Conservation (phyloP, 108 stramenopile species). For the Skeletonema marinoi region DNA sequence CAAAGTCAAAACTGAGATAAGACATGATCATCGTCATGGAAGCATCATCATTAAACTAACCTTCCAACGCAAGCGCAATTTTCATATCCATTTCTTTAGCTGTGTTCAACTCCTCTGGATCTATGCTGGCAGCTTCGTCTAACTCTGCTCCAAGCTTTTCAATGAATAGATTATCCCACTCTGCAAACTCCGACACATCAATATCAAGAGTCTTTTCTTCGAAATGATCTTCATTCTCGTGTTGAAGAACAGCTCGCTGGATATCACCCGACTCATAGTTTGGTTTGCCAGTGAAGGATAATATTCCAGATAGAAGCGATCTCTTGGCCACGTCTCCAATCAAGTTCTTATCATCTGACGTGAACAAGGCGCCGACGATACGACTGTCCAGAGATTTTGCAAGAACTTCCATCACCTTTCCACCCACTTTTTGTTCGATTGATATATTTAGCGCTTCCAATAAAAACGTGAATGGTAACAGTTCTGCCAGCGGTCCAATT, state of each 20-base stretch:
- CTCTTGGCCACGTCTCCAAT: slow-evolving; percentile 45
- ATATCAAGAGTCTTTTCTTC: slow-evolving; percentile 21
- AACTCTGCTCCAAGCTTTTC: slow-evolving; percentile 12
- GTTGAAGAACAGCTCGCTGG: slow-evolving; percentile 28
- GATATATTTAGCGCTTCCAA: slow-evolving; percentile 45
- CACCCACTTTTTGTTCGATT: slow-evolving; percentile 44
- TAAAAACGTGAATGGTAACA: slow-evolving; percentile 34
- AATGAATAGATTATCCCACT: slow-evolving; percentile 41
- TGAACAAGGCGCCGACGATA: slow-evolving; percentile 37
- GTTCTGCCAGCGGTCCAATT: slow-evolving; percentile 35
- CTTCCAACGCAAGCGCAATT: slow-evolving; percentile 41
- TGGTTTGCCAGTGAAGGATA: slow-evolving; percentile 41
- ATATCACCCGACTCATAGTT: slow-evolving; percentile 47
- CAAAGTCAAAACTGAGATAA: not conserved
- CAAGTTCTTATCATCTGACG: slow-evolving; percentile 34
- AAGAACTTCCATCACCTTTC: slow-evolving; percentile 32
- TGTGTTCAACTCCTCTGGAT: not conserved
- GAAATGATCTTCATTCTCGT: slow-evolving; percentile 7
- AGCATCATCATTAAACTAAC: not conserved
- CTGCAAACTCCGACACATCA: slow-evolving; percentile 34
- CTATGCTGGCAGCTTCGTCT: slow-evolving; percentile 7
- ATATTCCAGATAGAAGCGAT: slow-evolving; percentile 31
- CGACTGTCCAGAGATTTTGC: slow-evolving; percentile 27
- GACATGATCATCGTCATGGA: not conserved
- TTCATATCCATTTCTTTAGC: slow-evolving; percentile 46